These are phyloP conservation scores for Aureobasidium namibiae DNA, from an alignment of 2,329 filamentous ascomycete species.

Conservation along the genomic window DNA sequence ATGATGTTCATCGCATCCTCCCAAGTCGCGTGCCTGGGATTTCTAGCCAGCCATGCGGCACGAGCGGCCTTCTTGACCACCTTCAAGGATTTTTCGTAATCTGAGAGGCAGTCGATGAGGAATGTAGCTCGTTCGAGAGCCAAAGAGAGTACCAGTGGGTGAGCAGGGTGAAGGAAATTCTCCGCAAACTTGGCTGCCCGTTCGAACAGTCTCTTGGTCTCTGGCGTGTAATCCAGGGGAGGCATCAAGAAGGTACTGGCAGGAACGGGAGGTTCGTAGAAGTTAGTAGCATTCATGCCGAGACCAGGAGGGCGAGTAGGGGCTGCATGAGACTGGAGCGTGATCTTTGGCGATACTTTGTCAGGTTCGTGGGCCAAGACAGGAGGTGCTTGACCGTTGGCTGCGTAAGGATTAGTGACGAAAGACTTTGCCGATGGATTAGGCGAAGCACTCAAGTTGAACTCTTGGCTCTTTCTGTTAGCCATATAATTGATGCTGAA, in stretches of 20 bases:
- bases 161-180: slow-evolving; percentile 70
- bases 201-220: slow-evolving; percentile 72
- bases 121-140: slow-evolving; percentile 92
- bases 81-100: slow-evolving; percentile 64
- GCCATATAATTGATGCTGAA: neutral
- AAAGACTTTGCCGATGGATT: slow-evolving; percentile 28
- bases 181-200: slow-evolving; percentile 70
- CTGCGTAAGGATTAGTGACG: slow-evolving; percentile 41
- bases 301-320: slow-evolving; percentile 36
- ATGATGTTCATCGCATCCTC: slow-evolving; percentile 85
- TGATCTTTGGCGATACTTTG: slow-evolving; percentile 20
- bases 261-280: slow-evolving; percentile 33
- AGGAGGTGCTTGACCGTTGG: slow-evolving; percentile 24
- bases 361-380: slow-evolving; percentile 26
- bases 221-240: slow-evolving; percentile 69
- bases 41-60: slow-evolving; percentile 82
- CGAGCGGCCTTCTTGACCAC: slow-evolving; percentile 76
- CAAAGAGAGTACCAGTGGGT: slow-evolving; percentile 80
- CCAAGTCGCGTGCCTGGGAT: slow-evolving; percentile 93
- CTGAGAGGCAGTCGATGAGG: slow-evolving; percentile 84
- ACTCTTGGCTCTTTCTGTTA: neutral
- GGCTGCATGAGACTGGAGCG: slow-evolving; percentile 18
- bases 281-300: slow-evolving; percentile 21
- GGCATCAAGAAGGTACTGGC: slow-evolving; percentile 64
- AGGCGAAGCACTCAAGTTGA: slow-evolving; percentile 33